phyloP scores from a whole-genome alignment of 2,329 filamentous ascomycete species.

The Penicillium sp. region DNA sequence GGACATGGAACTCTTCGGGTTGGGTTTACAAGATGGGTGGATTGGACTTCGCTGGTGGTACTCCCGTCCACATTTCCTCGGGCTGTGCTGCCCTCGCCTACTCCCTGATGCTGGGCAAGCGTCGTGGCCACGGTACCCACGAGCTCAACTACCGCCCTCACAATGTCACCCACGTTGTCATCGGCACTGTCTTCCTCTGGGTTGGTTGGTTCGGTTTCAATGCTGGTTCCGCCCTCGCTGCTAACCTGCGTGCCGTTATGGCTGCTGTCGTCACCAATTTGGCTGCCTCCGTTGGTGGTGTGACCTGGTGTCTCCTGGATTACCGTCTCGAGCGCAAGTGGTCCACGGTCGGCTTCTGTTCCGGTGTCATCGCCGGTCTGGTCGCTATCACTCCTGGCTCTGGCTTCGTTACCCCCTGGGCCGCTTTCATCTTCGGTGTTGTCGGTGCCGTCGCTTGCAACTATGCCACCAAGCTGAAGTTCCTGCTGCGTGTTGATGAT shows the following conservation, averaged over 20 bases:
- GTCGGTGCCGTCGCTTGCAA: constrained; percentile 77
- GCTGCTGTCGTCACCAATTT: constrained; percentile 84
- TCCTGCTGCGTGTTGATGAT: constrained; percentile 76
- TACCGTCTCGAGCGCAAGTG: constrained; percentile 88
- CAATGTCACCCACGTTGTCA: constrained; percentile 89
- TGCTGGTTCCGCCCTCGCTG: constrained; percentile 75
- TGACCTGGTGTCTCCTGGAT: constrained; percentile 87
- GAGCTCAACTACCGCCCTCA: constrained; percentile 90
- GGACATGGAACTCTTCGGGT: constrained; percentile 85
- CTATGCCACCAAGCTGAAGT: constrained; percentile 90
- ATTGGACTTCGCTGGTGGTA: constrained; percentile 86
- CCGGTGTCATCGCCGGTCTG: constrained; percentile 81
- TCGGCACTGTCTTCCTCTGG: constrained; percentile 92
- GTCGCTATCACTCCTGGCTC: constrained; percentile 88
- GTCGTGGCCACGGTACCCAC: constrained; percentile 79
- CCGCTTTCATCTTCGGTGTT: constrained; percentile 75
- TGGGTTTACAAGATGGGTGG: constrained; percentile 80
- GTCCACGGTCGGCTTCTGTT: constrained; percentile 92
- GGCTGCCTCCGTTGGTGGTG: constrained; percentile 77
- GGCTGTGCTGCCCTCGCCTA: constrained; percentile 83
- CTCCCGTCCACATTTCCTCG: constrained; percentile 84
- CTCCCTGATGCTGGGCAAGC: constrained; percentile 86
- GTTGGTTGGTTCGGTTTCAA: constrained; percentile 97
- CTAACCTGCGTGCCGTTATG: constrained; percentile 83
- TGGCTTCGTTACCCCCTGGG: constrained; percentile 81